phyloP scores from a whole-genome alignment of 2,329 filamentous ascomycete genomes.

The Drechslera avenae region DNA sequence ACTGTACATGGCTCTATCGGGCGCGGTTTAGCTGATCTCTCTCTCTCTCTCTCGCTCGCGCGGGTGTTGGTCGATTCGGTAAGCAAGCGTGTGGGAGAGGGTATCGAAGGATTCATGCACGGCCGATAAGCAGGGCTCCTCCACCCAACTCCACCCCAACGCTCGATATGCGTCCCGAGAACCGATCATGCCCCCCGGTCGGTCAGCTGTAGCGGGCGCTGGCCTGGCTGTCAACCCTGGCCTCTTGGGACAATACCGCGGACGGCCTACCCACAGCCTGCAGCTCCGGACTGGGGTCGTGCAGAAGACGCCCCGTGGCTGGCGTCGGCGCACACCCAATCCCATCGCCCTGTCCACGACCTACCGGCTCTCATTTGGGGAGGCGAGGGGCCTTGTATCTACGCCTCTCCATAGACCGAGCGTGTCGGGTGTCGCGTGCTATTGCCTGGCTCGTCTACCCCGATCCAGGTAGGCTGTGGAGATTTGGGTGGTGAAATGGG shows the following conservation, averaged over 20 bases:
- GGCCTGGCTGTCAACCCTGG: background rate
- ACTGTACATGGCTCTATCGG: too few relatives aligned
- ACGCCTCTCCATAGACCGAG: conserved; percentile 8
- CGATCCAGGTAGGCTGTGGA: conserved; percentile 22
- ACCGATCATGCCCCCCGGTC: conserved; percentile 12
- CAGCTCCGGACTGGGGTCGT: background rate
- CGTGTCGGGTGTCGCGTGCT: conserved; percentile 44
- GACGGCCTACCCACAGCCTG: background rate
- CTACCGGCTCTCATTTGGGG: conserved; percentile 3
- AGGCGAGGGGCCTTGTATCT: conserved; percentile 3
- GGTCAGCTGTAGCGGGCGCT: conserved; percentile 12
- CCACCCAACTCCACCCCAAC: conserved; percentile 2
- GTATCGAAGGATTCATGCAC: conserved; percentile 7
- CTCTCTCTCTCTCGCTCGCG: too few relatives aligned
- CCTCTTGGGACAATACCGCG: background rate
- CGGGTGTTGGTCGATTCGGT: too few relatives aligned
- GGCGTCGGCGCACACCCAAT: background rate
- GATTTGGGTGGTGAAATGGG: conserved; percentile 22
- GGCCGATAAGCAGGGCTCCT: conserved; percentile 10
- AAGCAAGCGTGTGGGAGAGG: conserved; percentile 14
- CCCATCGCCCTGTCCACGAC: background rate
- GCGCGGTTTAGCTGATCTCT: too few relatives aligned
- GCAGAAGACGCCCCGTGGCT: conserved; percentile 1
- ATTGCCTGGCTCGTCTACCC: conserved; percentile 20
- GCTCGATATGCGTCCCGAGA: conserved; percentile 12